Base-by-base conservation (phyloP, 2,329 filamentous ascomycete species). In the Hymenoscyphus occultus region DNA sequence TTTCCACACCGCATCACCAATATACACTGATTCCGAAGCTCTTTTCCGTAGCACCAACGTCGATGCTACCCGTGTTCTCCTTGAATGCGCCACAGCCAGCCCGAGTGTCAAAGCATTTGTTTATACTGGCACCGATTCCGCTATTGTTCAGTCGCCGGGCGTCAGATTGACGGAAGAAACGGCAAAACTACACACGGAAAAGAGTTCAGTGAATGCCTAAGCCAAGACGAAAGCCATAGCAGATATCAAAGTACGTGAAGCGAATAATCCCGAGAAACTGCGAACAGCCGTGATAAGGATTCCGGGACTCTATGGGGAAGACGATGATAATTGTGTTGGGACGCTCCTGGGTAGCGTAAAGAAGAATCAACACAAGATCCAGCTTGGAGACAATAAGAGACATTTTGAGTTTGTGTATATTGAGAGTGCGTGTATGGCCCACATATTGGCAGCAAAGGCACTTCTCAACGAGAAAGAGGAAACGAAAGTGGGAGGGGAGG, bases 341-440 rank as follows among this genome's bases (percentile, higher is more conserved):
- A 22, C 40, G 14, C 12, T 62, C 6, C 48, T 68, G 22, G 42
- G n/a, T 12, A 31, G 19, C 7, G n/a, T 65, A n/a, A 63, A 64
- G 45, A 65, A 63, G 35, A 78, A 80, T 19, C 80, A 83, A 70
- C 81, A 78, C 65, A 81, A 79, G 69, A 79, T 82, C 69, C 82
- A 84, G 70, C 74, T 84, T 62, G 82, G 82, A 63, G 72, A 76
- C 16, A 83, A 83, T 72, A 77, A 80, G 65, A 83, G 83, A 71
- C 75, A 83, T 2, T 83, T 82, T 76, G 82, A 84, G 71, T 83
- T 82, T 67, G 82, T 81, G 56, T 83, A 83, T 69, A 80, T 83
- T 60, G 80, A 77, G 59, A 84, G 83, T 70, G 79, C 82, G 28
- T 80, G 79, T 2, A 78, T 81, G 68, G 82, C 80, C 2, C 82